These are phyloP conservation scores for Daldinia sp. DNA, from an alignment of 2,329 filamentous ascomycete genomes.

Conservation along the genomic window DNA sequence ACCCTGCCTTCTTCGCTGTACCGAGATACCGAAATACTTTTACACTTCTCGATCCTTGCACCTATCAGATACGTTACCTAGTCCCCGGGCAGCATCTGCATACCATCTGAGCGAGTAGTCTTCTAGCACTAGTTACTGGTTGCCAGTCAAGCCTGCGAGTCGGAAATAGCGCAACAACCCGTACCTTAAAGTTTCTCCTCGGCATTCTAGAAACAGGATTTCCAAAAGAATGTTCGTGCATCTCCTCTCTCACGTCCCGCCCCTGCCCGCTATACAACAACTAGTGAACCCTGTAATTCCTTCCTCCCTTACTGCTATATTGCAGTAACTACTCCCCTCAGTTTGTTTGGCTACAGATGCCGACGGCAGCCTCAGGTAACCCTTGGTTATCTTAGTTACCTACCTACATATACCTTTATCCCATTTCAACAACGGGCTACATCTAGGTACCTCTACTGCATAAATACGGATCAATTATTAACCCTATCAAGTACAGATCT, in stretches of 20 bases:
- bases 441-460: neutral
- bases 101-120: constrained; percentile 1
- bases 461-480: constrained; percentile 12
- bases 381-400: neutral
- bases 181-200: constrained; percentile 4
- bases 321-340: neutral
- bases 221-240: constrained; percentile 33
- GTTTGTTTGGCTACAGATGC: neutral
- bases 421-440: neutral
- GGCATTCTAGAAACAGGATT: no score
- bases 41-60: constrained; percentile 8
- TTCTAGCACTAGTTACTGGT: constrained; percentile 9
- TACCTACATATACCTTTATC: neutral
- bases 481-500: constrained; percentile 19
- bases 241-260: constrained; percentile 12
- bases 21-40: constrained; percentile 9
- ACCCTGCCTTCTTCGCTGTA: constrained; percentile 34
- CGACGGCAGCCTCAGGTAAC: neutral
- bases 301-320: constrained; percentile 1
- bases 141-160: constrained; percentile 3
- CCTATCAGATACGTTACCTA: constrained; percentile 5
- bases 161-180: constrained; percentile 2
- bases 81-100: constrained; percentile 11
- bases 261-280: constrained; percentile 5
- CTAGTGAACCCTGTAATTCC: neutral